A percentile compares a stretch with the other conserved stretches of the same genome.
These are phyloP conservation scores for Aristolochia contorta DNA, from an alignment of 164 flowering plant genomes.

Conservation along the genomic window DNA sequence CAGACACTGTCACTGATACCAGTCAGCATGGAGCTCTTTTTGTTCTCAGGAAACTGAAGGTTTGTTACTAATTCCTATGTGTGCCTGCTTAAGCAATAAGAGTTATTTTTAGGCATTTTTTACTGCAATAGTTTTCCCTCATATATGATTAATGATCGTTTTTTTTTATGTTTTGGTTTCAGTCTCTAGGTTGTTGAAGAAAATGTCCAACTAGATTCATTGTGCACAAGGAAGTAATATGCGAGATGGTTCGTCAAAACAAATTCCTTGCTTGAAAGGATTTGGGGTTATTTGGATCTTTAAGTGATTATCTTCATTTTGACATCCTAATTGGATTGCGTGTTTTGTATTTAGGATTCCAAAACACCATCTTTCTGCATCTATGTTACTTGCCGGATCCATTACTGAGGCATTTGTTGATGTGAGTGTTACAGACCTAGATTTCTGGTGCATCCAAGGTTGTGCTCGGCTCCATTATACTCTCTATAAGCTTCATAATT, in stretches of 20 bases:
- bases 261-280: constrained; percentile 70
- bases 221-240: constrained; percentile 84
- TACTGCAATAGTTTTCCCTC: too few relatives aligned
- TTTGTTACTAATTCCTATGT: constrained; percentile 14
- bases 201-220: constrained; percentile 43
- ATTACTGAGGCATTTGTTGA: constrained; percentile 60
- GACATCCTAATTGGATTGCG: neutral
- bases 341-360: constrained; percentile 36
- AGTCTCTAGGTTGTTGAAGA: constrained; percentile 69
- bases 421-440: constrained; percentile 49
- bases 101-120: too few relatives aligned
- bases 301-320: constrained; percentile 1
- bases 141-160: too few relatives aligned
- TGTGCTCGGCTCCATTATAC: constrained; percentile 9
- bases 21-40: constrained; percentile 67
- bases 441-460: constrained; percentile 70
- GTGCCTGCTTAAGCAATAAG: neutral
- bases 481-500: neutral
- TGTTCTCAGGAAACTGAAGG: constrained; percentile 69
- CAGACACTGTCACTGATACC: constrained; percentile 55
- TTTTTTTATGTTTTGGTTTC: too few relatives aligned
- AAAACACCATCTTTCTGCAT: constrained; percentile 38
- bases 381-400: constrained; percentile 40
- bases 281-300: neutral
- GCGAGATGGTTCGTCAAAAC: constrained; percentile 74